Base-by-base conservation (phyloP, 2,329 filamentous ascomycete genomes). In the Chaetomium sp. region DNA sequence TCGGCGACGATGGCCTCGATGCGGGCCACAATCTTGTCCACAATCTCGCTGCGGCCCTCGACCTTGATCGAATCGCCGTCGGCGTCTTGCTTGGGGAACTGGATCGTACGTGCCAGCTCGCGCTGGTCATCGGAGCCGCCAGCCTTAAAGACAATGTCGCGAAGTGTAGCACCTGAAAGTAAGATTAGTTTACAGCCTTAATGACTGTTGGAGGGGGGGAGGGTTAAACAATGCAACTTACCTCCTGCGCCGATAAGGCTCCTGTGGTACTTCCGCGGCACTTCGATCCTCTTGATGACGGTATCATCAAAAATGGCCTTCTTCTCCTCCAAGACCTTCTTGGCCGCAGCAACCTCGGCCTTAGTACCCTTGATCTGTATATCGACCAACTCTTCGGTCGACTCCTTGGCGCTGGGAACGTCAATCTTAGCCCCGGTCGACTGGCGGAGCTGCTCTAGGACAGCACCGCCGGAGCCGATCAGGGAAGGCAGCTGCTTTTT, bases 251-350 rank as follows among this genome's bases (percentile, higher is more conserved):
- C 94, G 71, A 99, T 99, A 61, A 99, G 78, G 53, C 86, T 82
- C 72, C 87, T 86, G 75, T 99, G 94, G 72, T 94, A 85, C 76
- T 95, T 96, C 76, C 90, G 89, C 64, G 97, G 91, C n/a, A 99
- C 85, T 37, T 95, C 88, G 49, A 99, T 77, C 10, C 85, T 90
- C 74, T 87, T 85, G 12, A 86, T 83, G 50, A 96, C 79, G n/a
- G 89, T 96, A 62, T 94, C 86, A 66, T 97, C 91, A 64, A 96
- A 96, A 19, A 91, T 79, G 59, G 86, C 86, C 53, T 88, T 87
- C 74, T 91, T 91, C 73, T 94, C 88, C 70, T 92, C 85, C 32
- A 99, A 79, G 49, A 94, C 75, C 75, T 94, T 94, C 81, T 94
- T 94, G 4, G 94, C 92, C 63, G 91, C 88, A 49, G 91, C 86